Percentiles rank a stretch among this genome's conserved stretches.
Evolutionary conservation across 1,284 basidiomycete species (phyloP).

Genomic region (Laetiporus sulphureus): DNA sequence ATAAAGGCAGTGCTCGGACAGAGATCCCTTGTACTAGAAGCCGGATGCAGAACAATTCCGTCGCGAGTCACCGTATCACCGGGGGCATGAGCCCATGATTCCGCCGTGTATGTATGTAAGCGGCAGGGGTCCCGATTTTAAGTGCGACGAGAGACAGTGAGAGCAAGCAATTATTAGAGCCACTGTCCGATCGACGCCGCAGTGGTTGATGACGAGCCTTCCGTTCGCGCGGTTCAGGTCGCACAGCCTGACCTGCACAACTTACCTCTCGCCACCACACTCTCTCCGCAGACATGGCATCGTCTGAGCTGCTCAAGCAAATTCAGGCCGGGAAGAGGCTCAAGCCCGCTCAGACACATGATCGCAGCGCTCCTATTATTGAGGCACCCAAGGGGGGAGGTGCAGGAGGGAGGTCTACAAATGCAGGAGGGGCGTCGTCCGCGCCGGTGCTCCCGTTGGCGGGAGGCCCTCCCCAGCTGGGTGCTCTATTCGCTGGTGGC

Average conservation of each 20-base stretch:
- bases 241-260: neutral
- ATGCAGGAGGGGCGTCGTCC: conserved; percentile 31
- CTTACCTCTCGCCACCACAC: neutral
- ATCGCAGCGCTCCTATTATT: conserved; percentile 68
- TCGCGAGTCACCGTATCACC: no score
- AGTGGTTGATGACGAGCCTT: no score
- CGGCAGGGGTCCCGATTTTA: no score
- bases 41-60: no score
- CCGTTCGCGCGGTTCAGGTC: conserved; percentile 1
- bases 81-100: no score
- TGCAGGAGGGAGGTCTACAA: conserved; percentile 35
- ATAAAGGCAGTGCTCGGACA: no score
- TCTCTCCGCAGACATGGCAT: conserved; percentile 43
- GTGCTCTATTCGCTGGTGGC: conserved; percentile 82
- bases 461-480: conserved; percentile 71
- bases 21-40: no score
- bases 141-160: no score
- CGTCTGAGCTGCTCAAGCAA: conserved; percentile 62
- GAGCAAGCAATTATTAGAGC: no score
- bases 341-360: conserved; percentile 79
- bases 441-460: conserved; percentile 33
- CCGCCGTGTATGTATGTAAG: no score
- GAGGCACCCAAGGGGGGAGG: conserved; percentile 44
- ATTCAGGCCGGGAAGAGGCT: conserved; percentile 77
- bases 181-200: no score